Evolutionary conservation across 495 filamentous ascomycete genomes (phyloP).

Genomic region (Annulohypoxylon bovei): DNA sequence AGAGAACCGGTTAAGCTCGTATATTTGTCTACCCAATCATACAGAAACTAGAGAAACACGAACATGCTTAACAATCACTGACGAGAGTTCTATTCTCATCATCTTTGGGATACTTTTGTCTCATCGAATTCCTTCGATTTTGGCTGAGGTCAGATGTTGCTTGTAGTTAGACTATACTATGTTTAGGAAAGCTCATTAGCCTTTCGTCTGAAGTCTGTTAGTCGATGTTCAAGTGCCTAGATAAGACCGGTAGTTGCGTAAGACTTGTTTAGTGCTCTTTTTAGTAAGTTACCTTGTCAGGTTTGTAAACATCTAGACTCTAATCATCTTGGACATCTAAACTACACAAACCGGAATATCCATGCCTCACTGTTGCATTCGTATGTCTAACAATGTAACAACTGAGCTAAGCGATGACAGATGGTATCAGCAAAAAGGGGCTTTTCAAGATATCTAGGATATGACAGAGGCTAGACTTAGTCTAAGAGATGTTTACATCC

Average conservation of each 20-base stretch:
- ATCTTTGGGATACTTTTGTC: not conserved
- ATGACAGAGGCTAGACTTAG: not conserved
- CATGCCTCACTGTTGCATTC: not conserved
- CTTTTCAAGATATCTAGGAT: not conserved
- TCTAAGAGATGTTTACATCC: not conserved
- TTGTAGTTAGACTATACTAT: not conserved
- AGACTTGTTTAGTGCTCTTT: not conserved
- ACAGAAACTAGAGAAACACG: not conserved
- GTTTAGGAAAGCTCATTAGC: not conserved
- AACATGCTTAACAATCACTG: not conserved
- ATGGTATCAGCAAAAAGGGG: not conserved
- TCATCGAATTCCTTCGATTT: not conserved
- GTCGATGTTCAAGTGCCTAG: not conserved
- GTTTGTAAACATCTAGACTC: not conserved
- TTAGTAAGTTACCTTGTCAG: not conserved
- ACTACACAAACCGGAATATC: not conserved
- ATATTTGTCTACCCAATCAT: not conserved
- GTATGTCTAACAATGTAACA: not conserved
- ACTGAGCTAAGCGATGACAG: slow-evolving; percentile 3
- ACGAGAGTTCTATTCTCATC: not conserved
- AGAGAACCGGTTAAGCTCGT: not conserved
- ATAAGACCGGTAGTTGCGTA: not conserved
- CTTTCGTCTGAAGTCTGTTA: not conserved
- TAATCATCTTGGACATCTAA: not conserved
- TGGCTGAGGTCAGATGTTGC: not conserved